phyloP scores from a whole-genome alignment of 2,329 filamentous ascomycete species.

The Penicillium sp. region DNA sequence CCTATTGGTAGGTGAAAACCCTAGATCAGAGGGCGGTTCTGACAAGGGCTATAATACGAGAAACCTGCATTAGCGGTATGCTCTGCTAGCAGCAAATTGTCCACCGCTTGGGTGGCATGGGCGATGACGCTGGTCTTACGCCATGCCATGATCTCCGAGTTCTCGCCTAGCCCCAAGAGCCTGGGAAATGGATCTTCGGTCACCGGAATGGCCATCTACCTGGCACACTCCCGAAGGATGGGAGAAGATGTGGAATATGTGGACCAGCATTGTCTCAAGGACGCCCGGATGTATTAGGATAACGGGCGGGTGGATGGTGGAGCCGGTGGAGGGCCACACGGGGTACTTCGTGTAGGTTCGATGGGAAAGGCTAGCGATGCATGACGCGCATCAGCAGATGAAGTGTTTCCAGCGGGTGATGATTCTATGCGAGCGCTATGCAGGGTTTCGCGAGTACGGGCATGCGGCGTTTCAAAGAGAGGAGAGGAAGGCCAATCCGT shows the following conservation, averaged over 20 bases:
- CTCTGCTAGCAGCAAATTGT: conserved; percentile 23
- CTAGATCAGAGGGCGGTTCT: not conserved
- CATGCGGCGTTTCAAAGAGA: conserved; percentile 29
- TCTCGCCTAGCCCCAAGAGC: conserved; percentile 21
- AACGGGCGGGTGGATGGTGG: conserved; percentile 34
- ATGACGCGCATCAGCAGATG: conserved; percentile 38
- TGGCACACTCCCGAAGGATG: conserved; percentile 19
- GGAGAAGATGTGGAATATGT: conserved; percentile 27
- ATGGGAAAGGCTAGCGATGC: conserved; percentile 35
- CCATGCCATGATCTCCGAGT: conserved; percentile 25
- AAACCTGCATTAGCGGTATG: conserved; percentile 23
- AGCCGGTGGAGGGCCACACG: conserved; percentile 28
- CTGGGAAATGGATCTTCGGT: conserved; percentile 25
- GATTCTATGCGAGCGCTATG: conserved; percentile 29
- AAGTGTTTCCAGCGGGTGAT: conserved; percentile 31
- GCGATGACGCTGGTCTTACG: no score
- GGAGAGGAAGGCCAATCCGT: conserved; percentile 11
- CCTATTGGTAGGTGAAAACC: conserved; percentile 25
- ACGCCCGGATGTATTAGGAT: conserved; percentile 34
- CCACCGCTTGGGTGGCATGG: no score
- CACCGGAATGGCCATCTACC: conserved; percentile 34
- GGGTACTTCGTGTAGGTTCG: conserved; percentile 37
- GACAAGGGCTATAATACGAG: conserved; percentile 13
- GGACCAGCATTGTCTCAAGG: conserved; percentile 25
- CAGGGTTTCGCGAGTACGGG: conserved; percentile 34